A percentile compares a stretch with the other conserved stretches of the same genome.
Evolutionary conservation across 2,329 filamentous ascomycete species (phyloP).

Genomic region (Pyricularia sp.): DNA sequence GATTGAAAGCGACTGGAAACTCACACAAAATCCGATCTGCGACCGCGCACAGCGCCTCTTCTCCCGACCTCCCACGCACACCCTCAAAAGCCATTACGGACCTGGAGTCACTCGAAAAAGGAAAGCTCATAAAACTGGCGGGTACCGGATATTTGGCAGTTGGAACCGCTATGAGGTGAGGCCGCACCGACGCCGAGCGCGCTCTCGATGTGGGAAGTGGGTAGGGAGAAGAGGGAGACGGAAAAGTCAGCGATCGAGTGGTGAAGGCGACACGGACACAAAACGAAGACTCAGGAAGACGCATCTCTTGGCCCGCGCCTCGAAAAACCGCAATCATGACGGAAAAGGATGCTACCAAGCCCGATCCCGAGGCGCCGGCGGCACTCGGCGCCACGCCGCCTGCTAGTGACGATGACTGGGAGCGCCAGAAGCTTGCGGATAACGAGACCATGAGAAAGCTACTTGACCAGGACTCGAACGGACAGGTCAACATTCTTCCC

Average conservation of each 20-base stretch:
- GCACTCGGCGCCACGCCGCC: background rate
- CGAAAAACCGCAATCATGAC: background rate
- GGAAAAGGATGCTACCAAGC: background rate
- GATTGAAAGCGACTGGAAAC: background rate
- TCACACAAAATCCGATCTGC: background rate
- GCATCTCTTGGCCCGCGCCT: background rate
- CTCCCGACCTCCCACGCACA: background rate
- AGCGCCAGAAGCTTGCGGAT: background rate
- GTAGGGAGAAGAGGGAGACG: background rate
- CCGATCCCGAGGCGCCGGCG: background rate
- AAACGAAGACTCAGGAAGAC: background rate
- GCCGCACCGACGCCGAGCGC: constrained; percentile 1
- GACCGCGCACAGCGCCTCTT: background rate
- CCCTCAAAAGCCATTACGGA: background rate
- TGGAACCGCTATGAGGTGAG: constrained; percentile 3
- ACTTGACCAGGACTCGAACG: background rate
- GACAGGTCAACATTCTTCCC: background rate
- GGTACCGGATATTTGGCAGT: background rate
- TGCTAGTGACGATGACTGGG: background rate
- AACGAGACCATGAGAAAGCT: constrained; percentile 1
- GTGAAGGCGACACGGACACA: background rate
- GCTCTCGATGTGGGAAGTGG: background rate
- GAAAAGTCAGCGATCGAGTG: background rate
- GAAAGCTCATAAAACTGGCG: background rate
- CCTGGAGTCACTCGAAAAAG: background rate